Base-by-base conservation (phyloP, 805 yeast species). In the Metschnikowia reukaufii region DNA sequence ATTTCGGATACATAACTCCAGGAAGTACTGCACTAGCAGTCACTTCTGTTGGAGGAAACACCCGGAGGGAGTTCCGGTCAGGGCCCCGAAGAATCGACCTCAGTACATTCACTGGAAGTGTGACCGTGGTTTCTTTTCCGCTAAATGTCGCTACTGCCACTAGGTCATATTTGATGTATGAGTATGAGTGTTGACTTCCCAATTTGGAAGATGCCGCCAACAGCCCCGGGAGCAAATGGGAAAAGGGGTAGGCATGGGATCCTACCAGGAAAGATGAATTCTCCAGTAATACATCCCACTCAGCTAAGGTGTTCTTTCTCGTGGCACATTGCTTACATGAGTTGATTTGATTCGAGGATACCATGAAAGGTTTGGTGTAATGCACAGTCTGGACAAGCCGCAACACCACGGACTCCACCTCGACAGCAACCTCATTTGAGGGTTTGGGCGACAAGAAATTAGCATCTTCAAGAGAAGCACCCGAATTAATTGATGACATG, bases 41-140 rank as follows among this genome's bases (percentile, higher is more conserved):
- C 31, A 94, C 84, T 36, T 86, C 87, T 0, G 98, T 92, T 6
- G 99, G 98, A 0, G 99, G 99, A 66, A 94, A 94, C 1, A 94
- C 88, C 50, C 99, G 78, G 32, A 89, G 68, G 1, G 96, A 88
- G 60, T 87, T 88, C 56, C 90, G 76, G 62, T 91, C 97, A 2
- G 88, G 87, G 6, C 94, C 92, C 38, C 88, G 72, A 19, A 88
- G 64, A 25, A 92, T 80, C 47, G 95, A 85, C 57, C 99, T 77
- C 37, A 86, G 76, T 2, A 94, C 74, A 54, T 84, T 77, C 7
- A 94, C 63, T 0, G 96, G 95, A 49, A 87, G 68, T 19, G 78
- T 66, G n/a, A 65, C 63, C 13, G 59, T 64, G 2, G 56, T 55
- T n/a, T 60, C 70, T 34, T 56, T 69, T 6, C 50, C 40, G 0